Evolutionary conservation across 805 yeast species (phyloP).

Genomic region (Ogataea neopini): DNA sequence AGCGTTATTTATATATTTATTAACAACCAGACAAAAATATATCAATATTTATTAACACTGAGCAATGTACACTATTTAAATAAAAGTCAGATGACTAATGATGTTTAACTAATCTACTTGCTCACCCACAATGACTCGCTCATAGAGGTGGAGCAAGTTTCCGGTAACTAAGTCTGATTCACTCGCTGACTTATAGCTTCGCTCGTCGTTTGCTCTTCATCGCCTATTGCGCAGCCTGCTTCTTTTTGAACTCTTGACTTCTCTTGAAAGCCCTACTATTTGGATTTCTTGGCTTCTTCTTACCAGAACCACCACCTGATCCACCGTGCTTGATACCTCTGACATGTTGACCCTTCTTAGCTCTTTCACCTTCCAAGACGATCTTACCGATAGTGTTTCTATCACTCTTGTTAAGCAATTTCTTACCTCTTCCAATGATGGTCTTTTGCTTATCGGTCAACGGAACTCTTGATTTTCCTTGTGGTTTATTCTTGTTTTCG

Average conservation of each 20-base stretch:
- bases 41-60: too few relatives aligned
- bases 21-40: too few relatives aligned
- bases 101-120: too few relatives aligned
- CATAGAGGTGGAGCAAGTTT: too few relatives aligned
- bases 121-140: too few relatives aligned
- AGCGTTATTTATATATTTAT: slow-evolving; percentile 10
- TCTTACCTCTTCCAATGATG: slow-evolving; percentile 75
- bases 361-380: slow-evolving; percentile 75
- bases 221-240: slow-evolving; percentile 1
- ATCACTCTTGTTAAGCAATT: slow-evolving; percentile 77
- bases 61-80: too few relatives aligned
- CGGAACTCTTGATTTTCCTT: slow-evolving; percentile 10
- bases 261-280: slow-evolving; percentile 52
- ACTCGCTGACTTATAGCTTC: too few relatives aligned
- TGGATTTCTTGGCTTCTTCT: slow-evolving; percentile 59
- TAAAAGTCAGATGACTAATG: too few relatives aligned
- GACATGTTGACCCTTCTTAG: slow-evolving; percentile 63
- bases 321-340: slow-evolving; percentile 62
- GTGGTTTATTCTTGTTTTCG: slow-evolving; percentile 27
- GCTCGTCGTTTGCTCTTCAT: not conserved
- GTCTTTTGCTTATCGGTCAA: slow-evolving; percentile 69
- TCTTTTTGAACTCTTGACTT: slow-evolving; percentile 39
- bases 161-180: too few relatives aligned
- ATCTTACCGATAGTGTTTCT: slow-evolving; percentile 63
- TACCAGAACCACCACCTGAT: slow-evolving; percentile 37